Evolutionary conservation across 352 stramenopile genomes (phyloP), one percentile per base, ranked within the genome.

Genomic region (Pythium vanterpoolii): DNA sequence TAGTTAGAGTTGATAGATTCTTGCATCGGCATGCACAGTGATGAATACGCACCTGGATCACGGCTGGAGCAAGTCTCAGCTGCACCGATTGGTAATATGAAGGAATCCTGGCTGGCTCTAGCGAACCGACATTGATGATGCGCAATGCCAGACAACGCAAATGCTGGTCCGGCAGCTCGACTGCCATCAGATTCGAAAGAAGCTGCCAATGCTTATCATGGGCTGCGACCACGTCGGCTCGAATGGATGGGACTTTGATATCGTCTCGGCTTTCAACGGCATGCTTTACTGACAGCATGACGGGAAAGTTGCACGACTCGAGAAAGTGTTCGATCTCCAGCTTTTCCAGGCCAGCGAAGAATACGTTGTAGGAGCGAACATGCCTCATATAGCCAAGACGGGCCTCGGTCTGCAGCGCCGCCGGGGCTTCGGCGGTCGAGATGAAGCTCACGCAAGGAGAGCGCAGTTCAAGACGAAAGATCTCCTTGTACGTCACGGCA

Each of bases 41-140:
- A 52, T 27, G 23, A 23, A 53, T 3, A 56, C 23, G 11, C 73
- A 95, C 85, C 80, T 95, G 83, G 26, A 93, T 65, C 16, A 85
- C 68, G 5, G 75, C 78, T 14, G 81, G 76, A 9, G 77, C 62
- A 4, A 90, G 13, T 14, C 74, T 70, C 10, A 92, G 24, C 23
- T 95, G 76, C 7, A 93, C 69, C 28, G 64, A 80, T 55, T 93
- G 73, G 56, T 87, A 89, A 60, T 89, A 91, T 11, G 86, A 69
- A 5, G 72, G 72, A 9, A 90, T 68, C 8, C 60, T 45, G 9
- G 65, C 38, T 13, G 69, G 69, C 14, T 86, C 59, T 66, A 60
- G 78, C 9, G 83, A 82, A 53, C 86, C 69, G 4, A 77, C 72
- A 33, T 84, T 83, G 36, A 89, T 81, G 13, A 92, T 59, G 51